These are phyloP conservation scores for Helianthus annuus DNA, from an alignment of 129 eudicot species.

Conservation along the genomic window HanXRQr2.0-SUNRISE NC_035444.2:7144761-7145260, in stretches of 20 bases:
- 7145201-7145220: constrained; percentile 69
- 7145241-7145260: constrained; percentile 92
- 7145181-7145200: constrained; percentile 69
- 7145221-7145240: constrained; percentile 77
- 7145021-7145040: constrained; percentile 81
- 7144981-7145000: constrained; percentile 89
- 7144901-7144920: constrained; percentile 60
- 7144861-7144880: constrained; percentile 63
- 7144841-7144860: constrained; percentile 84
- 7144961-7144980: constrained; percentile 87
- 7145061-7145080: constrained; percentile 77
- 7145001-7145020: constrained; percentile 81
- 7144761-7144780: too few species aligned
- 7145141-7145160: constrained; percentile 60
- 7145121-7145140: constrained; percentile 70
- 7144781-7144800: too few species aligned
- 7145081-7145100: constrained; percentile 58
- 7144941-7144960: constrained; percentile 63
- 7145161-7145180: constrained; percentile 74
- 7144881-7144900: constrained; percentile 64
- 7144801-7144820: too few species aligned
- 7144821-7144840: constrained; percentile 52
- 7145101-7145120: constrained; percentile 66
- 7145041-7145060: constrained; percentile 77
- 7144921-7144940: constrained; percentile 79